Percentiles rank a stretch among this genome's conserved stretches.
Evolutionary conservation across 345 rosid genomes (phyloP).

Genomic region (Gossypium turneri): DNA sequence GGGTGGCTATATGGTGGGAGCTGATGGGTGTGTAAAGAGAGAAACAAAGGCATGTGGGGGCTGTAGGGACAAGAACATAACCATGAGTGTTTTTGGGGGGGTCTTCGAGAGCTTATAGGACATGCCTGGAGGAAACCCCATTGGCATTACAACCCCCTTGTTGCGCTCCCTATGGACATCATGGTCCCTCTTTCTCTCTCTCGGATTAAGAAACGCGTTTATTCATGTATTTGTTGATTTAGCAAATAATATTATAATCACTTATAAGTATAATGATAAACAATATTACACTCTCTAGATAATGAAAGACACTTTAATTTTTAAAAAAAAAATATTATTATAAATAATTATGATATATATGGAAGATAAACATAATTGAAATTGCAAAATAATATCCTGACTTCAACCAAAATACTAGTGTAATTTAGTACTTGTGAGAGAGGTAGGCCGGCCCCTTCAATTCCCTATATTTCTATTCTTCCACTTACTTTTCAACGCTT

Average conservation of each 20-base stretch:
- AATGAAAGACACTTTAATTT: no score
- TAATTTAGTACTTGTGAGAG: not conserved
- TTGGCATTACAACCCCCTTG: conserved; percentile 25
- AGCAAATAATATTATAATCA: not conserved
- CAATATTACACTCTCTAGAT: no score
- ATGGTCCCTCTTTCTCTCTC: conserved; percentile 20
- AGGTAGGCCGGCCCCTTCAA: not conserved
- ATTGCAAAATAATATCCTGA: not conserved
- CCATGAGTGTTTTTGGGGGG: conserved; percentile 25
- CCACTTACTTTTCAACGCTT: not conserved
- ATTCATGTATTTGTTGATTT: not conserved
- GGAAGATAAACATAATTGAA: not conserved
- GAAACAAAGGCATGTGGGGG: conserved; percentile 32
- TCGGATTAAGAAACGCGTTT: not conserved
- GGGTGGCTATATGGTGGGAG: conserved; percentile 37
- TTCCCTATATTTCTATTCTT: not conserved
- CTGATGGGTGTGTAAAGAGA: not conserved
- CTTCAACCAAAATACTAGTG: not conserved
- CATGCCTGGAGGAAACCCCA: conserved; percentile 27
- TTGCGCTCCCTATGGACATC: conserved; percentile 29
- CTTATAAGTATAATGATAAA: no score
- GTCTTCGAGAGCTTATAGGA: conserved; percentile 18
- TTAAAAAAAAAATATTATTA: no score
- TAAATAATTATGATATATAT: not conserved
- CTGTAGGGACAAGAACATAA: conserved; percentile 12